Conservation (phyloP, 441 rosid species). For the Adansonia grandidieri region DNA sequence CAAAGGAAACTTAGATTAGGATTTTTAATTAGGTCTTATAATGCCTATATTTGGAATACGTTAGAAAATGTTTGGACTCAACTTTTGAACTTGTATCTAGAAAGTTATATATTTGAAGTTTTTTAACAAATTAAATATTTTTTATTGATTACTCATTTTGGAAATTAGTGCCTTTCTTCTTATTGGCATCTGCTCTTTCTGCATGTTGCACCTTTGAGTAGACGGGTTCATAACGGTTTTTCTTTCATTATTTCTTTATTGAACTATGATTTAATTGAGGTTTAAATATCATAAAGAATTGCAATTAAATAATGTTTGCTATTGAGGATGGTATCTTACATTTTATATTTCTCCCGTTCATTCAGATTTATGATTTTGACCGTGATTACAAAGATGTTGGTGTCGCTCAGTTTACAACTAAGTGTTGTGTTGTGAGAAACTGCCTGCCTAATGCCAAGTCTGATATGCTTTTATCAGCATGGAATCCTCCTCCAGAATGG, state of each 20-base stretch:
- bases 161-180: slow-evolving; percentile 9
- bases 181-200: background rate
- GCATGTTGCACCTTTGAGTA: slow-evolving; percentile 17
- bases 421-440: slow-evolving; percentile 81
- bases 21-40: slow-evolving; percentile 7
- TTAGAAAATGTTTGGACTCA: background rate
- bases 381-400: slow-evolving; percentile 98
- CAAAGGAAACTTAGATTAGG: slow-evolving; percentile 13
- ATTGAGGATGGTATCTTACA: slow-evolving; percentile 28
- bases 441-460: slow-evolving; percentile 81
- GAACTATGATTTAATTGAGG: slow-evolving; percentile 17
- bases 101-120: background rate
- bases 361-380: slow-evolving; percentile 93
- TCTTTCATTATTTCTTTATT: background rate
- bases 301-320: slow-evolving; percentile 1
- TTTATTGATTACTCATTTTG: background rate
- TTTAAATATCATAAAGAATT: slow-evolving; percentile 18
- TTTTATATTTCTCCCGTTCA: slow-evolving; percentile 20
- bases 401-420: slow-evolving; percentile 82
- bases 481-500: slow-evolving; percentile 99
- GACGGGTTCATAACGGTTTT: background rate
- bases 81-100: background rate
- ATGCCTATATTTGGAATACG: slow-evolving; percentile 14
- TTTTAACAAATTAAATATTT: background rate
- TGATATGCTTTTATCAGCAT: slow-evolving; percentile 89